These are phyloP conservation scores for Pseudognaphalium luteoalbum DNA, from an alignment of 129 eudicot genomes.

Conservation along the genomic window DNA sequence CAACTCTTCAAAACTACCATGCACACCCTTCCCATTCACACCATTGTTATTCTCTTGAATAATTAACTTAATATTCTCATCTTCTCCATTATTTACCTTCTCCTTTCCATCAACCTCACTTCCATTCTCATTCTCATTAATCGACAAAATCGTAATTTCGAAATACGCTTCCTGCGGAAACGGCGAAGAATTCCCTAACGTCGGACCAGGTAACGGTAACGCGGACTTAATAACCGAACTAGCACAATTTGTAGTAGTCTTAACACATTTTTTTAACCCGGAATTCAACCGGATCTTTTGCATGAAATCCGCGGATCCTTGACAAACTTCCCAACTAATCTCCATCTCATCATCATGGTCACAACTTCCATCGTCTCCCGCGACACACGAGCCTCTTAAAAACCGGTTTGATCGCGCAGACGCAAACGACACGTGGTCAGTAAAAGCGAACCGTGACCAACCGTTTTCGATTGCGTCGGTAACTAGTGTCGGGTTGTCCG, in stretches of 20 bases:
- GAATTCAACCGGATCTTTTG: conserved; percentile 52
- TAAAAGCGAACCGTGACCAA: conserved; percentile 84
- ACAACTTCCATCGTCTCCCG: conserved; percentile 21
- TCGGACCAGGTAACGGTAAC: conserved; percentile 39
- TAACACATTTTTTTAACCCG: conserved; percentile 20
- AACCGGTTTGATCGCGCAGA: conserved; percentile 51
- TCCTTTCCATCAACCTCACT: conserved; percentile 22
- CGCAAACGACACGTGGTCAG: conserved; percentile 39
- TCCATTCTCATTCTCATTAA: conserved; percentile 17
- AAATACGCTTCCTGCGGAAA: conserved; percentile 70
- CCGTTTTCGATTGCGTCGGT: conserved; percentile 92
- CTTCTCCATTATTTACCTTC: conserved; percentile 40
- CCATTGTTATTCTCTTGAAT: conserved; percentile 34
- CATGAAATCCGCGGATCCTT: conserved; percentile 84
- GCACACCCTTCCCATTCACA: conserved; percentile 29
- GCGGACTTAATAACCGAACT: conserved; percentile 32
- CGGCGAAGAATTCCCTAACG: conserved; percentile 29
- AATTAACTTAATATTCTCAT: conserved; percentile 52
- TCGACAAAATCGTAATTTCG: conserved; percentile 64
- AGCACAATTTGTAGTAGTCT: conserved; percentile 18
- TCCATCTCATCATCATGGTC: conserved; percentile 42
- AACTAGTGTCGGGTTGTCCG: conserved; percentile 74
- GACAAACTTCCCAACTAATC: conserved; percentile 72
- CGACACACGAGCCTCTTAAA: conserved; percentile 43
- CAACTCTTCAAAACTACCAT: conserved; percentile 37